phyloP scores from a whole-genome alignment of 768 basidiomycete species.

The Lentinula aciculospora region DNA sequence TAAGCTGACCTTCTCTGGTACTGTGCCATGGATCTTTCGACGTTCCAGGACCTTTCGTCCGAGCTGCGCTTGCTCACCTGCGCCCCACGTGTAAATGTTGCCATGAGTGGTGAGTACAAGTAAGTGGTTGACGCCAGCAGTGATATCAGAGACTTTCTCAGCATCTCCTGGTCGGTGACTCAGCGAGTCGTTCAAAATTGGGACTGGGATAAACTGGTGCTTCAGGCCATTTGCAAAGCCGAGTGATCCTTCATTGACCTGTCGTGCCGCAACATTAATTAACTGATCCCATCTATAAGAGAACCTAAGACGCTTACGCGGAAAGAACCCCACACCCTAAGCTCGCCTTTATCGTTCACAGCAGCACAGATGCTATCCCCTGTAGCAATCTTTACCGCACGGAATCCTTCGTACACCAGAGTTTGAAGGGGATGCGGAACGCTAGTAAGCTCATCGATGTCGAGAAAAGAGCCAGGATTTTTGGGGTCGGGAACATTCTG shows the following conservation, averaged over 20 bases:
- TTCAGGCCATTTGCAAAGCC: slow-evolving; percentile 69
- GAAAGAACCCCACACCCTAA: slow-evolving; percentile 88
- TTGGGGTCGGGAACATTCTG: slow-evolving; percentile 52
- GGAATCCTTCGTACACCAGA: slow-evolving; percentile 74
- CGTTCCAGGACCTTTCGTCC: slow-evolving; percentile 88
- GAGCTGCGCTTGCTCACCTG: slow-evolving; percentile 86
- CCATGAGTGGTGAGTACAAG: slow-evolving; percentile 87
- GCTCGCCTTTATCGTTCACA: slow-evolving; percentile 69
- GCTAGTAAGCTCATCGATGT: slow-evolving; percentile 47
- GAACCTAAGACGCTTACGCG: slow-evolving; percentile 48
- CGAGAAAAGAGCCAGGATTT: slow-evolving; percentile 51
- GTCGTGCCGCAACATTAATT: slow-evolving; percentile 5
- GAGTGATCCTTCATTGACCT: slow-evolving; percentile 79
- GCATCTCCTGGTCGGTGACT: slow-evolving; percentile 54
- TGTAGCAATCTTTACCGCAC: slow-evolving; percentile 74
- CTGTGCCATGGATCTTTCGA: slow-evolving; percentile 83
- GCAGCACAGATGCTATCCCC: slow-evolving; percentile 90
- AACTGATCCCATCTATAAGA: slow-evolving; percentile 4
- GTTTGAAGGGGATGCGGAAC: slow-evolving; percentile 63
- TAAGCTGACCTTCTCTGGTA: slow-evolving; percentile 82
- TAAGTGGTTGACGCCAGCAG: slow-evolving; percentile 84
- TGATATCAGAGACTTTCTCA: slow-evolving; percentile 72
- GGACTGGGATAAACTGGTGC: slow-evolving; percentile 62
- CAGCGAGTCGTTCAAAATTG: slow-evolving; percentile 44
- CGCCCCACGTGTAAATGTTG: slow-evolving; percentile 84